Percentiles rank a stretch among this genome's conserved stretches.
Evolutionary conservation across 2,329 filamentous ascomycete genomes (phyloP).

Genomic region (Ophiostoma piceae): DNA sequence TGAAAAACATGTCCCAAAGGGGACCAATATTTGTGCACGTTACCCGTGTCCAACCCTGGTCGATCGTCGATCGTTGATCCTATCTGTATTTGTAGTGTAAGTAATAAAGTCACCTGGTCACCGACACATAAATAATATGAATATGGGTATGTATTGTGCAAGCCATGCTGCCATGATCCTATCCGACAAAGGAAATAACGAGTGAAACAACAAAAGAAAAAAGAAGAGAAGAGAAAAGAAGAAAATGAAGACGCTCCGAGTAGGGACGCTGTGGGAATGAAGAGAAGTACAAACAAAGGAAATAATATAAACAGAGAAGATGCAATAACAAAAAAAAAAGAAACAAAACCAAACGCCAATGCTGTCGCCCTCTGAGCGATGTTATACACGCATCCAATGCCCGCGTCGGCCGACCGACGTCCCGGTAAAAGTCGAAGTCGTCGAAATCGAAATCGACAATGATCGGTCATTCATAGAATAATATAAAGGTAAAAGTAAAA

Average conservation of each 20-base stretch:
- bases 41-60: not conserved
- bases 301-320: slow-evolving; percentile 11
- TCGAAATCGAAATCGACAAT: not conserved
- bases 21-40: not conserved
- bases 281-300: not conserved
- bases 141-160: slow-evolving; percentile 21
- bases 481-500: not conserved
- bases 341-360: slow-evolving; percentile 18
- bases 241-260: slow-evolving; percentile 8
- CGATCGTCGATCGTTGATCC: not conserved
- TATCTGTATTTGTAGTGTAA: not conserved
- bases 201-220: not conserved
- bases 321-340: not conserved
- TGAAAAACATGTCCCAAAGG: not conserved
- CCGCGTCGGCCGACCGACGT: not conserved
- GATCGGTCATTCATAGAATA: not conserved
- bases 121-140: slow-evolving; percentile 7
- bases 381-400: not conserved
- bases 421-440: not conserved
- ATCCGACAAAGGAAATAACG: slow-evolving; percentile 7
- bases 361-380: slow-evolving; percentile 14
- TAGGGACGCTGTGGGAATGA: slow-evolving; percentile 15
- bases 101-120: slow-evolving; percentile 19
- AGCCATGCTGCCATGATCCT: not conserved
- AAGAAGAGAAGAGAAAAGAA: not conserved